These are phyloP conservation scores for Carex kokanica DNA, from an alignment of 176 grass and related monocot species.

Conservation along the genomic window DNA sequence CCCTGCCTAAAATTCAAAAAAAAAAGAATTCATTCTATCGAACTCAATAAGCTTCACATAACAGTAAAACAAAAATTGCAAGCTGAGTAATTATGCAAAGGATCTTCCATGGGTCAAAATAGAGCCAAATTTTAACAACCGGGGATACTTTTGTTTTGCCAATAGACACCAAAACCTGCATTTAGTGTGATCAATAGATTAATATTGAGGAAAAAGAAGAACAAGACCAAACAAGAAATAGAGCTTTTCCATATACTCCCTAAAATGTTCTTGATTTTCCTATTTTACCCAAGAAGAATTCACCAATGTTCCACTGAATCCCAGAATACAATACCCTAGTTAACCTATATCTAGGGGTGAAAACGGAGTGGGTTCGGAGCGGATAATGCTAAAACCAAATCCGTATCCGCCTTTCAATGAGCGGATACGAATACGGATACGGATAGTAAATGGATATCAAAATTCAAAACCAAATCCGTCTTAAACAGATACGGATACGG, in stretches of 20 bases:
- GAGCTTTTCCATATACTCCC: neutral
- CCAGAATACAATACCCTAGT: neutral
- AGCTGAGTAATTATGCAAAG: slow-evolving; percentile 7
- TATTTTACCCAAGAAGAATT: neutral
- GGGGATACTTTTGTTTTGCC: slow-evolving; percentile 1
- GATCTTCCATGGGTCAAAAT: neutral
- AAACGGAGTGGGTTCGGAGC: no score
- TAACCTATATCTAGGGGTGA: neutral
- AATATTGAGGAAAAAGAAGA: neutral
- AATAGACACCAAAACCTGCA: slow-evolving; percentile 16
- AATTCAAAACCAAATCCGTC: no score
- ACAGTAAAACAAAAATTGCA: slow-evolving; percentile 26
- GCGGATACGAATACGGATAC: no score
- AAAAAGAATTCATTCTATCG: neutral
- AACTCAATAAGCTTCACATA: slow-evolving; percentile 13
- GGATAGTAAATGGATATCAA: no score
- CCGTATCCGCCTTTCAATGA: no score
- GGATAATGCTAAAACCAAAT: no score
- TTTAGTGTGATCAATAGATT: slow-evolving; percentile 15
- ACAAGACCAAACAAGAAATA: neutral
- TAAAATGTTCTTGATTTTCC: neutral
- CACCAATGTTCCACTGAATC: neutral
- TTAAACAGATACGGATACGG: no score
- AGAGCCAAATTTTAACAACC: slow-evolving; percentile 5
- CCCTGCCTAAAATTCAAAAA: slow-evolving; percentile 7